Percentiles rank a stretch among this genome's conserved stretches.
Conservation (phyloP, 495 filamentous ascomycete species). For the Clohesyomyces aquaticus region DNA sequence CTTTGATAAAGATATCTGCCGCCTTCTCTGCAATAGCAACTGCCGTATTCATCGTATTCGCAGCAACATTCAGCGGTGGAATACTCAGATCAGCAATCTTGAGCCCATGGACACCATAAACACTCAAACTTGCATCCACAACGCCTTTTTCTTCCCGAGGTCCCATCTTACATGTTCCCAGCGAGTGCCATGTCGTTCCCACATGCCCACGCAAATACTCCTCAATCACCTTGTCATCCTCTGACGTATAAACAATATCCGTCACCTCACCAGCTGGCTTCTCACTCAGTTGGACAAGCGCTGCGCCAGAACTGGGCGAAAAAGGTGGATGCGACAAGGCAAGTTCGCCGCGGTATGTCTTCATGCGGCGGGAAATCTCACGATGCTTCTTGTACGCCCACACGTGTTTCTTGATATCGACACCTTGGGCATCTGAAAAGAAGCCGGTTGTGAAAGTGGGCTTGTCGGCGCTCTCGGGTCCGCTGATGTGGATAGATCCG, state of each 20-base stretch:
- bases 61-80: slow-evolving; percentile 61
- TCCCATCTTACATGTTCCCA: slow-evolving; percentile 57
- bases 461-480: slow-evolving; percentile 38
- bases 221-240: slow-evolving; percentile 59
- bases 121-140: slow-evolving; percentile 54
- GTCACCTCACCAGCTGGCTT: slow-evolving; percentile 24
- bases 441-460: slow-evolving; percentile 51
- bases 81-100: slow-evolving; percentile 57
- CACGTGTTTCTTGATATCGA: slow-evolving; percentile 49
- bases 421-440: slow-evolving; percentile 34
- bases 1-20: slow-evolving; percentile 58
- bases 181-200: slow-evolving; percentile 55
- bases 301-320: slow-evolving; percentile 51
- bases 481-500: slow-evolving; percentile 59
- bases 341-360: slow-evolving; percentile 58
- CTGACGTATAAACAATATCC: slow-evolving; percentile 53
- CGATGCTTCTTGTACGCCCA: slow-evolving; percentile 49
- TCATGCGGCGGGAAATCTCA: slow-evolving; percentile 60
- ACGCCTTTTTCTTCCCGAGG: slow-evolving; percentile 53
- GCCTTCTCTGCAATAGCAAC: slow-evolving; percentile 64
- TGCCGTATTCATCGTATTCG: slow-evolving; percentile 66
- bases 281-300: slow-evolving; percentile 28
- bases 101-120: slow-evolving; percentile 55
- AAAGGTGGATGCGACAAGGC: slow-evolving; percentile 57
- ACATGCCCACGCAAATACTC: slow-evolving; percentile 53